Evolutionary conservation across 768 basidiomycete genomes (phyloP), one percentile per base, ranked within the genome.

Genomic region (Boletus huronensis): DNA sequence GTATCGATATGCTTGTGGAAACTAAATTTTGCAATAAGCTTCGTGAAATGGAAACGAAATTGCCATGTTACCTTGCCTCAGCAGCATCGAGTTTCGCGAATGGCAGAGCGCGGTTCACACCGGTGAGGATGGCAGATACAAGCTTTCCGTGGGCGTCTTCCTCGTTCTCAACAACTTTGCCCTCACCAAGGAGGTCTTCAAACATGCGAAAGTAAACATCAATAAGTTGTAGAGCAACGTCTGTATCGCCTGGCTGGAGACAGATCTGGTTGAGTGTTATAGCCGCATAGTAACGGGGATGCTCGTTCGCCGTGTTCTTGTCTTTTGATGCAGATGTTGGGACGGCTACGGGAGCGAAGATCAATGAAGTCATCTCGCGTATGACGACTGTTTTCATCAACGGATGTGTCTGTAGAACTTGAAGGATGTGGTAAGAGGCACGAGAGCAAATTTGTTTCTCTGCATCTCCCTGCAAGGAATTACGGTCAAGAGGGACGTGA

Each of bases 251-350:
- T 10, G 75, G 67, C 10, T 76, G 75, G 29, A 98, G 77, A 38
- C 93, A 83, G 54, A 95, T 85, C 72, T 98, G 97, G 69, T 98
- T 98, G 61, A 98, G 85, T 0, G 97, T 97, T 65, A 97, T 93
- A 6, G 88, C 79, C 16, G 92, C 84, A 69, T 98, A 99, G 72
- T 98, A 99, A 47, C 87, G 80, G 0, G 87, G 88, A 70, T 98
- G 94, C 14, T 79, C 74, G 60, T 84, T 85, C 42, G 75, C 26
- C 1, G 52, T 77, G 10, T 70, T 65, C 46, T 74, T 76, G n/a
- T 41, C n/a, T 61, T 54, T 58, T 28, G 57, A 46, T 40, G 43
- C 50, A 10, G 50, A 53, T 39, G 59, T 57, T 41, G 54, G 25
- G 9, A 16, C n/a, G 10, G 56, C 48, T 1, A 75, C 58, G 0